These are phyloP conservation scores for Saturnispora hagleri DNA, from an alignment of 805 yeast species.

Conservation along the genomic window DNA sequence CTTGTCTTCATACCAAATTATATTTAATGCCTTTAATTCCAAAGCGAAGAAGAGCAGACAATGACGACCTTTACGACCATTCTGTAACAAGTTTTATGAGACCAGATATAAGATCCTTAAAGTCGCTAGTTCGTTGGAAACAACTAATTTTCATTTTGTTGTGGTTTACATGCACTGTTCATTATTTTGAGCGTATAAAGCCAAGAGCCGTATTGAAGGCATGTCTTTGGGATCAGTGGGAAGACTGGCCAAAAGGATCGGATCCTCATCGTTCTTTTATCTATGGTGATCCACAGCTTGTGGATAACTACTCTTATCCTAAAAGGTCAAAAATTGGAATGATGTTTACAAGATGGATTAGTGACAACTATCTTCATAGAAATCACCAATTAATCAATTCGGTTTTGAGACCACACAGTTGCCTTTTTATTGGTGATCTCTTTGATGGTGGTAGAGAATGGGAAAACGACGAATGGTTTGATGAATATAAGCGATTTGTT, in stretches of 20 bases:
- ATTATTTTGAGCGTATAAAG: constrained; percentile 45
- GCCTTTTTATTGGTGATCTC: constrained; percentile 79
- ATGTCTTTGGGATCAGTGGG: constrained; percentile 66
- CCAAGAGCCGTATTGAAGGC: constrained; percentile 35
- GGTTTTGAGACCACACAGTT: constrained; percentile 68
- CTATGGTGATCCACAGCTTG: constrained; percentile 90
- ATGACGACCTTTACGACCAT: background rate
- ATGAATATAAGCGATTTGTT: constrained; percentile 63
- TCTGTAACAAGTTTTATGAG: background rate
- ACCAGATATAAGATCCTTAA: background rate
- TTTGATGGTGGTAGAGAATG: constrained; percentile 95
- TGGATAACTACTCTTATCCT: constrained; percentile 86
- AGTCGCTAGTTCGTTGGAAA: constrained; percentile 9
- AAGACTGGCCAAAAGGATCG: constrained; percentile 35
- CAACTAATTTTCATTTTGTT: constrained; percentile 23
- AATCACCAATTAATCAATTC: constrained; percentile 49
- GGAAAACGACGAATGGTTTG: constrained; percentile 48
- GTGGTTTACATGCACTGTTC: constrained; percentile 37
- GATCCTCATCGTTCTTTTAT: constrained; percentile 29
- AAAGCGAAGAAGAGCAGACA: background rate
- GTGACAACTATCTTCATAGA: constrained; percentile 73
- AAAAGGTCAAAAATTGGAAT: constrained; percentile 40
- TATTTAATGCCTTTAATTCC: background rate
- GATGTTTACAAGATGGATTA: constrained; percentile 44
- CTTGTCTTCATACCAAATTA: background rate